A percentile compares a stretch with the other conserved stretches of the same genome.
phyloP scores from a whole-genome alignment of 225 moss, liverwort and hornwort species.

The Takakia lepidozioides region DNA sequence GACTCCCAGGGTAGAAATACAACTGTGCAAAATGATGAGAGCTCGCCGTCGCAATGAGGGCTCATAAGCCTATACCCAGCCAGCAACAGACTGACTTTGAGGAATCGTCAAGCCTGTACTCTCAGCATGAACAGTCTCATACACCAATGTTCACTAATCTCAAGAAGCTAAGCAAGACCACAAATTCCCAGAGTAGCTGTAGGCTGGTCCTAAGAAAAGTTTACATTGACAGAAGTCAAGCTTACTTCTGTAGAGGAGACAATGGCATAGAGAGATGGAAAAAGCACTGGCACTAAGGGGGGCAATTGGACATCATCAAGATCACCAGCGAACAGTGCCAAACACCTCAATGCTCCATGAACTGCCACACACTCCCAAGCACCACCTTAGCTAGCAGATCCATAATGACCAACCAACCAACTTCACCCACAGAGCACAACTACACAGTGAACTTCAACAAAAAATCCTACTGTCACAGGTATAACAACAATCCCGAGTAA shows the following conservation, averaged over 20 bases:
- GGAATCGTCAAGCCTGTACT: too few species aligned
- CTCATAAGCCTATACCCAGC: conserved; percentile 55
- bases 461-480: too few species aligned
- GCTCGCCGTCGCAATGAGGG: conserved; percentile 76
- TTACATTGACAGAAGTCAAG: neutral
- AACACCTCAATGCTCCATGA: conserved; percentile 83
- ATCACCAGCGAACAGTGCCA: conserved; percentile 86
- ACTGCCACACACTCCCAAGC: too few species aligned
- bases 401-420: too few species aligned
- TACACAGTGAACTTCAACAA: too few species aligned
- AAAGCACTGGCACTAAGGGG: conserved; percentile 76
- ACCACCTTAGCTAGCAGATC: too few species aligned
- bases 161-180: neutral
- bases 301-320: conserved; percentile 88
- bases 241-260: conserved; percentile 57
- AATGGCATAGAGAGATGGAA: conserved; percentile 74
- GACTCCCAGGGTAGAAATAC: conserved; percentile 87
- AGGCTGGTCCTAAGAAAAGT: neutral
- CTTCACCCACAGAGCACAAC: too few species aligned
- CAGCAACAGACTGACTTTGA: neutral
- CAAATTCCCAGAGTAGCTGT: neutral
- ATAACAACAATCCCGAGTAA: too few species aligned
- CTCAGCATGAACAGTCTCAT: too few species aligned
- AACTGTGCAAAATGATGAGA: conserved; percentile 76
- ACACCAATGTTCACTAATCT: too few species aligned